Evolutionary conservation across 2,329 filamentous ascomycete species (phyloP), one percentile per base, ranked within the genome.

Genomic region (Aspergillus uvarum): DNA sequence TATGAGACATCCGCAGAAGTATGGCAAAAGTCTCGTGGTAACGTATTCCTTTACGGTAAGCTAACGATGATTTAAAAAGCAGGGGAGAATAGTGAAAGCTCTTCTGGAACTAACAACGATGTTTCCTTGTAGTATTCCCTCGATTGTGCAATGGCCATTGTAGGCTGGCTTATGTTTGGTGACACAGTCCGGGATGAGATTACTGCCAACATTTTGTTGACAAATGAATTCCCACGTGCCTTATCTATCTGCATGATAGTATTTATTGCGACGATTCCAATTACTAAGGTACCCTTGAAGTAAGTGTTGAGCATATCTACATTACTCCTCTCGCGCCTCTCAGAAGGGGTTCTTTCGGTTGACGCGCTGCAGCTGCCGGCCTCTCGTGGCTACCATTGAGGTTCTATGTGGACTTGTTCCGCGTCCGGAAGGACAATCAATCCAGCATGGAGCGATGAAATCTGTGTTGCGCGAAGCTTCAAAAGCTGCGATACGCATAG

Each of bases 231-330:
- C 72, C 91, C 94, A 0, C 79, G 84, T 12, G 82, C 80, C 1
- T 76, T 96, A 47, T 91, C 87, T n/a, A 78, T 94, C 51, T 81
- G 94, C 66, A 89, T 97, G 74, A 92, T 92, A 65, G 81, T 91
- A 63, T 94, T 93, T 74, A 90, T 98, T 67, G 89, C 89, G 70
- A 92, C 97, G 72, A 96, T 98, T 64, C 95, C 94, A 0, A 80
- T 99, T 54, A 97, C 94, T 38, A 99, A 99, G 77, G 87, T 97
- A n/a, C 92, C 93, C 0, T 81, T 97, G 38, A 96, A 93, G 75
- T 82, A 73, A 73, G 75, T 74, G 6, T n/a, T 24, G 14, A 12
- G 29, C 31, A 32, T 29, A 14, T 19, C 53, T 32, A 26, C 19
- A 29, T 21, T n/a, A 6, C 19, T 26, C 14, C 21, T n/a, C 11